Evolutionary conservation across 306 rosid genomes (phyloP), one percentile per base, ranked within the genome.

Genomic region (Senna siamea): DNA sequence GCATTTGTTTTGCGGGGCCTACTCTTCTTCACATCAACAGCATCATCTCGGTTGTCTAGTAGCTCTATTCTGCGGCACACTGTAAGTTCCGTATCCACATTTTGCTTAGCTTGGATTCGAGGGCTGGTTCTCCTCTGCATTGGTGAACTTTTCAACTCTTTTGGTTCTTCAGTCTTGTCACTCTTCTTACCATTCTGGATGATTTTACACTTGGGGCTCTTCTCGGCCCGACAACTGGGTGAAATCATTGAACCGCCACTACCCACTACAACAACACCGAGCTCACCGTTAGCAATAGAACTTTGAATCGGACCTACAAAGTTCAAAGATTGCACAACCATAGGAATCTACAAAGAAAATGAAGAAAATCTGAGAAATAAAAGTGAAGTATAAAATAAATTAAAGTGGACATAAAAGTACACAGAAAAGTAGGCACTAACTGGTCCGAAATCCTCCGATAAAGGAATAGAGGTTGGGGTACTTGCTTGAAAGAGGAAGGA

Each of bases 251-350:
- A 48, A 70, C 5, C 75, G 18, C 44, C 52, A 28, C 12, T 66
- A 46, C 15, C 58, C 40, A 66, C 57, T 22, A 13, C 62, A 47
- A 13, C 62, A 47, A 32, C 59, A 12, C 35, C 69, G 17, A 52
- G 46, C 52, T 77, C 68, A 23, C 41, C 77, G 58, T 55, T 74
- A 0, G 72, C 58, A 8, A 58, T 50, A 5, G 85, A 63, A 62
- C 54, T 79, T 53, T 64, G 72, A 82, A 76, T 62, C 47, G 78
- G 46, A 75, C n/a, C 56, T 28, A 28, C 34, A 46, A 75, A 23
- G 58, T 85, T 80, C n/a, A 53, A 57, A 20, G 94, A 80, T 14
- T 79, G 81, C 50, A 17, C 86, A 19, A 85, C 88, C 91, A 88
- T 87, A 30, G 4, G 18, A 34, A 46, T 32, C 78, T 73, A 23